Conservation (phyloP, 306 rosid genomes). For the Begonia peltatifolia region DNA sequence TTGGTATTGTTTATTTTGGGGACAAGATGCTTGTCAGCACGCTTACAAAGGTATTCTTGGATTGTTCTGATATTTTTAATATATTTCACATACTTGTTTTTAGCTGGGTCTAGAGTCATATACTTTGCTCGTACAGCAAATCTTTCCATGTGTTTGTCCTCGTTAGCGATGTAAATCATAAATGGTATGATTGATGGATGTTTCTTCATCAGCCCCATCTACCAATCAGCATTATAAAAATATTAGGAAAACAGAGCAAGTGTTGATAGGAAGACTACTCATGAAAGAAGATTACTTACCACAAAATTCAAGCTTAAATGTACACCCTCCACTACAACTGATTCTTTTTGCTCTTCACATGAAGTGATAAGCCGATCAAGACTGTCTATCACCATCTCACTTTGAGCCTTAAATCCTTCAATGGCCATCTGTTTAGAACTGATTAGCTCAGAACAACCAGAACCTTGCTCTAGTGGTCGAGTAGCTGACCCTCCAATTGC, state of each 20-base stretch:
- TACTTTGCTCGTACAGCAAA: constrained; percentile 98
- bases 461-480: constrained; percentile 17
- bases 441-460: constrained; percentile 31
- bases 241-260: neutral
- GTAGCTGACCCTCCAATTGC: constrained; percentile 24
- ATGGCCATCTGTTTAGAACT: constrained; percentile 86
- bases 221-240: constrained; percentile 6
- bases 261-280: too few relatives aligned
- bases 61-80: constrained; percentile 88
- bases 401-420: constrained; percentile 93
- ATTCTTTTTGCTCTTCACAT: constrained; percentile 93
- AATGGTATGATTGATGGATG: constrained; percentile 93
- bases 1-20: constrained; percentile 96
- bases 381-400: constrained; percentile 99
- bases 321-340: constrained; percentile 95
- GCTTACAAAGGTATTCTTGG: constrained; percentile 90
- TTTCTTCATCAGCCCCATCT: constrained; percentile 99
- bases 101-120: constrained; percentile 94
- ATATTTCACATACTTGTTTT: constrained; percentile 90
- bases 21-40: constrained; percentile 96
- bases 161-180: constrained; percentile 83
- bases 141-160: constrained; percentile 92
- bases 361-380: constrained; percentile 92
- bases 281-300: constrained; percentile 21
- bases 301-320: constrained; percentile 95